Percentiles rank a stretch among this genome's conserved stretches.
These are phyloP conservation scores for Hypoxylon sp. DNA, from an alignment of 2,329 filamentous ascomycete genomes.

Conservation along the genomic window DNA sequence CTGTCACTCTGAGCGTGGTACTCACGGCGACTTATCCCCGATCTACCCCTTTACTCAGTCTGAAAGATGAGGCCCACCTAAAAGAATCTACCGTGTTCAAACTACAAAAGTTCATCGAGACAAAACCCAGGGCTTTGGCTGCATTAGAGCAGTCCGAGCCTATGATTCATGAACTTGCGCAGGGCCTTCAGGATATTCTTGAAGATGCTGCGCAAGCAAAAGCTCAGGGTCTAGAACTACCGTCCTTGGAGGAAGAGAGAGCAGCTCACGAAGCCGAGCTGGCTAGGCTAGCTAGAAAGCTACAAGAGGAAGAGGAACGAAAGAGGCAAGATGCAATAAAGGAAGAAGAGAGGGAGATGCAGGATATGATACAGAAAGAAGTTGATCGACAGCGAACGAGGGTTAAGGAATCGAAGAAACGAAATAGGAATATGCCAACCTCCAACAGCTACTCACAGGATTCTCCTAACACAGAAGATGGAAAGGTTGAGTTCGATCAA, in stretches of 20 bases:
- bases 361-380: constrained; percentile 77
- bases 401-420: constrained; percentile 70
- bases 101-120: constrained; percentile 70
- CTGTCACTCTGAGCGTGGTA: constrained; percentile 77
- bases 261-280: constrained; percentile 81
- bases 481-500: constrained; percentile 70
- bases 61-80: constrained; percentile 71
- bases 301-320: constrained; percentile 61
- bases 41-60: constrained; percentile 74
- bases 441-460: constrained; percentile 50
- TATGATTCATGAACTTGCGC: constrained; percentile 72
- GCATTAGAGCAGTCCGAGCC: constrained; percentile 61
- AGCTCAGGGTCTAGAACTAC: constrained; percentile 77
- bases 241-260: constrained; percentile 88
- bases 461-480: constrained; percentile 44
- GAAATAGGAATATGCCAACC: constrained; percentile 59
- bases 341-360: constrained; percentile 75
- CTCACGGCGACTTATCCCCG: constrained; percentile 93
- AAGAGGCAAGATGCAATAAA: constrained; percentile 64
- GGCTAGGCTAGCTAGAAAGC: constrained; percentile 65
- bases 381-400: constrained; percentile 72
- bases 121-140: constrained; percentile 63
- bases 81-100: constrained; percentile 76
- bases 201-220: constrained; percentile 86
- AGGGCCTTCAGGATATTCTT: constrained; percentile 76